Percentiles rank a stretch among this genome's conserved stretches.
These are phyloP conservation scores for Chytriomyces sp. DNA, from an alignment of 192 early-diverging fungal species.

Conservation along the genomic window DNA sequence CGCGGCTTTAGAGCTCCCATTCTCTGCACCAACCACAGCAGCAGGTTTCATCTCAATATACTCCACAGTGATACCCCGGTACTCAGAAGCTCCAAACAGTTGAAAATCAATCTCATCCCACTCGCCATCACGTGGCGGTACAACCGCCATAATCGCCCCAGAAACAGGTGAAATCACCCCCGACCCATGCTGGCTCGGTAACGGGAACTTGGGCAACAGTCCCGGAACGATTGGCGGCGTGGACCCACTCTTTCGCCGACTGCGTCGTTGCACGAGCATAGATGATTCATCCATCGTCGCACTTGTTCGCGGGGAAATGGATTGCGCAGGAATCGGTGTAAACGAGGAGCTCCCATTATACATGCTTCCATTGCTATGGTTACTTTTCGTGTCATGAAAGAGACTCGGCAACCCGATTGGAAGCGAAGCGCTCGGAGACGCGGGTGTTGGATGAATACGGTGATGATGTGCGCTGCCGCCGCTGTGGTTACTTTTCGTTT, in stretches of 20 bases:
- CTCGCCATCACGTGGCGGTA: slow-evolving; percentile 5
- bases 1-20: neutral
- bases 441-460: neutral
- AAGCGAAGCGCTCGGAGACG: neutral
- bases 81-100: neutral
- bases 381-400: slow-evolving; percentile 3
- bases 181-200: too few relatives aligned
- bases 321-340: neutral
- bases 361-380: neutral
- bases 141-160: neutral
- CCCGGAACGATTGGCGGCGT: neutral
- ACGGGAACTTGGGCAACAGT: neutral
- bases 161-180: too few relatives aligned
- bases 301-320: neutral
- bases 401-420: neutral
- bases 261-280: neutral
- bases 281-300: neutral
- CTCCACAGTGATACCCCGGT: neutral
- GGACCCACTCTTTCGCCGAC: neutral
- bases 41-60: slow-evolving; percentile 25
- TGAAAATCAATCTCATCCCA: neutral
- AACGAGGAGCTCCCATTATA: neutral
- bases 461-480: slow-evolving; percentile 1
- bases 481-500: slow-evolving; percentile 22
- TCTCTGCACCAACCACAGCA: neutral